A percentile compares a stretch with the other conserved stretches of the same genome.
Evolutionary conservation across 352 stramenopile species (phyloP).

Genomic region (Phytophthora fragariaefolia): DNA sequence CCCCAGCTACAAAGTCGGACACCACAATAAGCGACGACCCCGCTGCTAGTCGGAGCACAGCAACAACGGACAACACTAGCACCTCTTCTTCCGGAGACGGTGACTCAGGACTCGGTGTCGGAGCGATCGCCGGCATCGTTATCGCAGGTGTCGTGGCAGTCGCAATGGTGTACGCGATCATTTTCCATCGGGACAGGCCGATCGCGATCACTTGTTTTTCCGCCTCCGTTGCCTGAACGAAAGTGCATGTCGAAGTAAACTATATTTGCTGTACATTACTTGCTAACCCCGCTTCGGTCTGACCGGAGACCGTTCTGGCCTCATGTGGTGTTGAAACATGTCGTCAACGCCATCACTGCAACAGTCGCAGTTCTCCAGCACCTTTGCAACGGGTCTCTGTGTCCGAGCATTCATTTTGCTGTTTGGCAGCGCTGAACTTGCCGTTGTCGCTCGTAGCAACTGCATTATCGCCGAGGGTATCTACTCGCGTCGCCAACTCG

Average conservation of each 20-base stretch:
- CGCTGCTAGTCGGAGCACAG: background rate
- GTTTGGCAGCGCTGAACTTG: background rate
- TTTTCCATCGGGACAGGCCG: conserved; percentile 7
- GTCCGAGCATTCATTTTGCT: background rate
- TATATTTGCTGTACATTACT: background rate
- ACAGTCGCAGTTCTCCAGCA: background rate
- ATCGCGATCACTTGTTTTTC: conserved; percentile 5
- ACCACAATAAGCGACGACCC: background rate
- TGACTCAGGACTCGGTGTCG: background rate
- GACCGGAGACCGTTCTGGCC: background rate
- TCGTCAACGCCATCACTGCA: no score
- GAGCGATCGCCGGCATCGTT: conserved; percentile 5
- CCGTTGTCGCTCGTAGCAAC: background rate
- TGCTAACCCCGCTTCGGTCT: background rate
- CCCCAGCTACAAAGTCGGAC: background rate
- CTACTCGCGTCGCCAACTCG: no score
- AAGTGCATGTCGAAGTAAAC: background rate
- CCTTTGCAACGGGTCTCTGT: conserved; percentile 1
- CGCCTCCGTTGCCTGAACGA: background rate
- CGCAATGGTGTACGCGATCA: conserved; percentile 1
- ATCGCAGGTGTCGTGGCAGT: background rate
- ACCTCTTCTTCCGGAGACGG: background rate
- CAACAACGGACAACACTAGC: conserved; percentile 1
- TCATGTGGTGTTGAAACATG: background rate
- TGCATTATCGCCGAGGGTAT: background rate